These are phyloP conservation scores for Rhododendron simsii DNA, from an alignment of 148 eudicot species.

Conservation along the genomic window DNA sequence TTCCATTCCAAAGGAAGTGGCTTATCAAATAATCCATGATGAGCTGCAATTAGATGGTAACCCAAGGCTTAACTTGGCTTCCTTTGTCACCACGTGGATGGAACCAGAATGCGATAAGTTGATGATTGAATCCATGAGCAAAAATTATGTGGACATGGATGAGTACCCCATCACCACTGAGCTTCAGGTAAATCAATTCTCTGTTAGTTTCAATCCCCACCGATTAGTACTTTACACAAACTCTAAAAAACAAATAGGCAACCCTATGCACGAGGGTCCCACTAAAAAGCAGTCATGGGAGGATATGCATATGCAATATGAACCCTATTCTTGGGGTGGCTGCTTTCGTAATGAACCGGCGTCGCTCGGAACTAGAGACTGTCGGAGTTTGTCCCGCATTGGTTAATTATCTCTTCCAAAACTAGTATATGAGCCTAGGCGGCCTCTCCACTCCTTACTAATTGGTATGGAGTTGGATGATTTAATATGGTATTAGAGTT, in stretches of 20 bases:
- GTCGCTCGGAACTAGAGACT: not conserved
- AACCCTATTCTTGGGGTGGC: not conserved
- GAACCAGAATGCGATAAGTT: slow-evolving; percentile 55
- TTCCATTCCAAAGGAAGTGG: slow-evolving; percentile 45
- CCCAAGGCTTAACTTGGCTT: slow-evolving; percentile 43
- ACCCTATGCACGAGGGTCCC: not conserved
- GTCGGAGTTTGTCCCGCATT: no score
- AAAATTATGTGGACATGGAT: slow-evolving; percentile 30
- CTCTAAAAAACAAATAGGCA: not conserved
- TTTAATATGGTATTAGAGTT: no score
- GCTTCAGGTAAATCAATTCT: slow-evolving; percentile 26
- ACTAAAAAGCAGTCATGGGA: not conserved
- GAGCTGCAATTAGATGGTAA: slow-evolving; percentile 53
- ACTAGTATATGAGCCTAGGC: no score
- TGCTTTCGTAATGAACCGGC: not conserved
- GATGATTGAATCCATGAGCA: slow-evolving; percentile 33
- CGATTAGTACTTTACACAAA: not conserved
- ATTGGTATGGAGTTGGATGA: no score
- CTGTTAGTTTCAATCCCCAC: not conserved
- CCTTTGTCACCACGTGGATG: slow-evolving; percentile 59
- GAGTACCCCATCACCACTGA: slow-evolving; percentile 55
- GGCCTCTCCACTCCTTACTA: no score
- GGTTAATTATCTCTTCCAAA: no score
- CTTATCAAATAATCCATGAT: slow-evolving; percentile 46
- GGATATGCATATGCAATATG: not conserved